Evolutionary conservation across 129 eudicot genomes (phyloP).

Genomic region (Artemisia argyi): DNA sequence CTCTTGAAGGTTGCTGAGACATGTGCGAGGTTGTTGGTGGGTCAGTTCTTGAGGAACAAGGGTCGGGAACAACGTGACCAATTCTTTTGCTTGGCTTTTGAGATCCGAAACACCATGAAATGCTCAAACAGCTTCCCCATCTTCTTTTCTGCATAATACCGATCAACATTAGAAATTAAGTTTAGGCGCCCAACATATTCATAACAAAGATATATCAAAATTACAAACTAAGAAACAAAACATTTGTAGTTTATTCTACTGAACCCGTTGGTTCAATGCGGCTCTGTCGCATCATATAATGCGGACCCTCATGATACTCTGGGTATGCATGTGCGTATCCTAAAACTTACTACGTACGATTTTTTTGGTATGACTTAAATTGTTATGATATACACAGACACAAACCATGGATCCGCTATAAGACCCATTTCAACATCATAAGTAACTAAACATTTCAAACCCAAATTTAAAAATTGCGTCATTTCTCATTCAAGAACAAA

Average conservation of each 20-base stretch:
- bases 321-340: too few relatives aligned
- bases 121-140: slow-evolving; percentile 84
- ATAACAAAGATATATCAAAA: background rate
- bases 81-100: slow-evolving; percentile 56
- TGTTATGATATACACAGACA: too few relatives aligned
- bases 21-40: slow-evolving; percentile 38
- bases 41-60: slow-evolving; percentile 39
- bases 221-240: background rate
- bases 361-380: too few relatives aligned
- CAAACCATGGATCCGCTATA: background rate
- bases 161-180: slow-evolving; percentile 5
- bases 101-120: slow-evolving; percentile 81
- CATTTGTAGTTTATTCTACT: too few relatives aligned
- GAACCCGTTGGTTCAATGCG: too few relatives aligned
- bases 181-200: background rate
- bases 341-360: too few relatives aligned
- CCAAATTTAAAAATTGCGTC: background rate
- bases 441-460: background rate
- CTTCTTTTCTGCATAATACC: slow-evolving; percentile 70
- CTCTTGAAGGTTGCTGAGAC: slow-evolving; percentile 44
- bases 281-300: too few relatives aligned
- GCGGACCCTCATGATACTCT: too few relatives aligned
- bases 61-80: slow-evolving; percentile 74
- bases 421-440: background rate
- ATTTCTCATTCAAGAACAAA: background rate